Evolutionary conservation across 306 rosid species (phyloP), one percentile per base, ranked within the genome.

Genomic region (Trifolium fragiferum): DNA sequence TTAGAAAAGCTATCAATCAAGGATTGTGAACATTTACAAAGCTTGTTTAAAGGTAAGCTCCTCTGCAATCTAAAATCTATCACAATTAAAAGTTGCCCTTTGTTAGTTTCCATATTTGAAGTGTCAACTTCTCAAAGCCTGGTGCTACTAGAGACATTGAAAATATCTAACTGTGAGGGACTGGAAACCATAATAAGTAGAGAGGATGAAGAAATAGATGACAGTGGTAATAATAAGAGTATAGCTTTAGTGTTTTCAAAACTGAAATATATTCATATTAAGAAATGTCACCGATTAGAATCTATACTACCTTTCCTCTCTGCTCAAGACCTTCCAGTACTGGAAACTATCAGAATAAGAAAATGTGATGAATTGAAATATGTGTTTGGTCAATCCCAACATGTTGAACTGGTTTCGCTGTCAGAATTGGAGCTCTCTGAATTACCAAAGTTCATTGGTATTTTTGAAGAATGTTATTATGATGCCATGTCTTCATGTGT

Each of bases 351-450:
- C 3, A 25, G 5, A 2, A 25, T 59, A 59, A 1, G 0, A 2
- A 1, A 5, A 14, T 59, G 65, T 13, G 19, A 13, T 59, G 4
- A 2, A 38, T 18, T 59, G 10, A 13, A 59, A 13, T 27, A 5
- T n/a, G 59, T 72, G 27, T 58, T 72, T 72, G 55, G 55, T 20
- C 55, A 14, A 15, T 5, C 15, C 16, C 19, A 49, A n/a, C 19
- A n/a, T 49, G 55, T 6, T 1, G 6, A 40, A n/a, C 30, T 23
- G 2, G 33, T 18, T 51, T 25, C 46, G 2, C 20, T 76, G n/a
- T 20, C n/a, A n/a, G 0, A 8, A 38, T 5, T 75, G 21, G 0
- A 1, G 0, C 73, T 66, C 2, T 0, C 0, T 4, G 1, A 1
- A 0, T 2, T 63, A 20, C 70, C 63, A 13, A 47, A 53, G n/a